Percentiles rank a stretch among this genome's conserved stretches.
phyloP scores from a whole-genome alignment of 2,329 filamentous ascomycete genomes.

The Bipolaris bicolor region DNA sequence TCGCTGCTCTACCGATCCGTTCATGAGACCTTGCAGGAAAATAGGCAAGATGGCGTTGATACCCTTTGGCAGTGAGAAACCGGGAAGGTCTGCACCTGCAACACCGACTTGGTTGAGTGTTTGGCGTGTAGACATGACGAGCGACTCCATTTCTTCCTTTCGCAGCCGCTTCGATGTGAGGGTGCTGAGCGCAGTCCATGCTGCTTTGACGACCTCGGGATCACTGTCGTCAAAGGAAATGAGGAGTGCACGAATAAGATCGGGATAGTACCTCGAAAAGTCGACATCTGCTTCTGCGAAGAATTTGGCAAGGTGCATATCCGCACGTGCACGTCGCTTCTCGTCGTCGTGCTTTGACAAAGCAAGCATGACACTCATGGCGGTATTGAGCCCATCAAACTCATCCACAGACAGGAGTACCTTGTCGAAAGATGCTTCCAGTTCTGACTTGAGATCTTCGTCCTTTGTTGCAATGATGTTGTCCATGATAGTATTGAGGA shows the following conservation, averaged over 20 bases:
- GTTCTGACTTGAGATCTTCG: slow-evolving; percentile 72
- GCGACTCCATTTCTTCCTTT: slow-evolving; percentile 97
- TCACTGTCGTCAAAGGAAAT: slow-evolving; percentile 92
- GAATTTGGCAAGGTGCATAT: slow-evolving; percentile 82
- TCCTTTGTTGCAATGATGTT: slow-evolving; percentile 82
- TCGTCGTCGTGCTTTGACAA: slow-evolving; percentile 95
- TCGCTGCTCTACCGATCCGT: slow-evolving; percentile 89
- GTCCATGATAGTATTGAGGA: slow-evolving; percentile 93
- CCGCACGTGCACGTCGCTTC: slow-evolving; percentile 76
- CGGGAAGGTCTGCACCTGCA: slow-evolving; percentile 79
- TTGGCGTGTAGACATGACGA: slow-evolving; percentile 85
- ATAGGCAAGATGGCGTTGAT: slow-evolving; percentile 96
- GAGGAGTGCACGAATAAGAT: slow-evolving; percentile 87
- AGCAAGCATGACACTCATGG: slow-evolving; percentile 90
- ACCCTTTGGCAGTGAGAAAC: slow-evolving; percentile 91
- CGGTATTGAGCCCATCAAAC: slow-evolving; percentile 91
- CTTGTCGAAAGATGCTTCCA: slow-evolving; percentile 83
- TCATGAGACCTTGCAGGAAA: slow-evolving; percentile 97
- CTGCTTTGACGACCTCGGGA: slow-evolving; percentile 80
- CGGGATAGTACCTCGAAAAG: slow-evolving; percentile 94
- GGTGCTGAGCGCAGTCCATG: slow-evolving; percentile 84
- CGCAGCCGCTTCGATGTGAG: slow-evolving; percentile 82
- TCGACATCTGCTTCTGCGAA: slow-evolving; percentile 81
- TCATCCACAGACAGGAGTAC: slow-evolving; percentile 94
- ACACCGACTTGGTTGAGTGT: slow-evolving; percentile 88